These are phyloP conservation scores for Metschnikowia kunwiensis DNA, from an alignment of 805 yeast species.

Conservation along the genomic window DNA sequence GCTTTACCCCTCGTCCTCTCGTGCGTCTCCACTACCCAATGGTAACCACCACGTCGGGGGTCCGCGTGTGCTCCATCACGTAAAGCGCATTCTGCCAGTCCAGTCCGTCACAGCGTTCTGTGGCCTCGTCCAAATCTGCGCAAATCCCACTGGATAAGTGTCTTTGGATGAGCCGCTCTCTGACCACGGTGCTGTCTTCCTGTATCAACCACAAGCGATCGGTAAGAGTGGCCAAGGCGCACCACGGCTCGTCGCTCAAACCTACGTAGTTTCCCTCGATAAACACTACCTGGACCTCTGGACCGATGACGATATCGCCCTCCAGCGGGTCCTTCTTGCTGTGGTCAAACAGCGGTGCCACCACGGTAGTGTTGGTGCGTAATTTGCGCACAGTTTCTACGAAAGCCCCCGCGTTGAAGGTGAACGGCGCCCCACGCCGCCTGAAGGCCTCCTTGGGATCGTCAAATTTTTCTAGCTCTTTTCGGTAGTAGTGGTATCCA, in stretches of 20 bases:
- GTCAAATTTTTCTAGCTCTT: slow-evolving; percentile 36
- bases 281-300: slow-evolving; percentile 52
- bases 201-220: slow-evolving; percentile 52
- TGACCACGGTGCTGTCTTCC: slow-evolving; percentile 43
- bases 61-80: slow-evolving; percentile 20
- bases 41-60: slow-evolving; percentile 15
- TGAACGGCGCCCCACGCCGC: slow-evolving; percentile 81
- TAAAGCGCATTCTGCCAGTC: slow-evolving; percentile 65
- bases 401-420: slow-evolving; percentile 61
- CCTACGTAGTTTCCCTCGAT: slow-evolving; percentile 77
- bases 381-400: slow-evolving; percentile 23
- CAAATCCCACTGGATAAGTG: slow-evolving; percentile 63
- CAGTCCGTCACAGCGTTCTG: slow-evolving; percentile 46
- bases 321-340: slow-evolving; percentile 67
- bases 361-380: slow-evolving; percentile 31
- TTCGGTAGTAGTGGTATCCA: slow-evolving; percentile 38
- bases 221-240: slow-evolving; percentile 36
- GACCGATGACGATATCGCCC: slow-evolving; percentile 45
- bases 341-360: slow-evolving; percentile 75
- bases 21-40: too few relatives aligned
- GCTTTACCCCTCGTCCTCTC: too few relatives aligned
- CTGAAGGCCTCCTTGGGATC: slow-evolving; percentile 56
- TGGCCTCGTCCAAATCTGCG: slow-evolving; percentile 46
- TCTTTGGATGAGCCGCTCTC: slow-evolving; percentile 59
- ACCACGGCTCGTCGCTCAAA: slow-evolving; percentile 60